Evolutionary conservation across 2,329 filamentous ascomycete genomes (phyloP).

Genomic region (Dryadomyces sulphureus): DNA sequence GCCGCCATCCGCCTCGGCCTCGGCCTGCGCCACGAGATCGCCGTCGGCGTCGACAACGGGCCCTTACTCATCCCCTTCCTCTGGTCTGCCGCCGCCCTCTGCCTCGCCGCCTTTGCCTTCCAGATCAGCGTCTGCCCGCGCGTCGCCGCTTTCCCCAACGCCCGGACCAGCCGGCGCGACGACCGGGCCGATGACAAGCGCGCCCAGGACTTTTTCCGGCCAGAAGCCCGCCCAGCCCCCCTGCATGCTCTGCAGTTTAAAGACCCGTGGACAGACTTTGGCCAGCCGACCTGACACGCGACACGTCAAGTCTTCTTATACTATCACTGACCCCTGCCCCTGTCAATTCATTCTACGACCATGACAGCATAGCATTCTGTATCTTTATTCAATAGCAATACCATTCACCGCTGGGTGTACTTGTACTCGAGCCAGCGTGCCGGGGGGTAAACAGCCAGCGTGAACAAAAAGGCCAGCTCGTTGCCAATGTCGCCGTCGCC

Average conservation of each 20-base stretch:
- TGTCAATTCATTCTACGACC: no score
- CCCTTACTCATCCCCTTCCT: conserved; percentile 70
- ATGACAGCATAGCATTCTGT: no score
- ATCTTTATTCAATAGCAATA: no score
- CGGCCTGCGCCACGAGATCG: conserved; percentile 54
- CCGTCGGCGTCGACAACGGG: conserved; percentile 60
- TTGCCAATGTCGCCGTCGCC: conserved; percentile 32
- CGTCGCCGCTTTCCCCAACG: conserved; percentile 38
- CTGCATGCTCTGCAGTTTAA: no score
- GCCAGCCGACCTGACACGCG: no score
- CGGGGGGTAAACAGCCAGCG: conserved; percentile 29
- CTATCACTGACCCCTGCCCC: no score
- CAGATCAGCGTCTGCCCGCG: conserved; percentile 70
- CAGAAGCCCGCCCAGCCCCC: no score
- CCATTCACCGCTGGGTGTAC: conserved; percentile 24
- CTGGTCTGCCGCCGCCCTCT: conserved; percentile 64
- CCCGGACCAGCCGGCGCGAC: conserved; percentile 25
- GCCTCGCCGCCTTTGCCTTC: conserved; percentile 54
- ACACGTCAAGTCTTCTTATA: no score
- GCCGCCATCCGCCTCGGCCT: conserved; percentile 68
- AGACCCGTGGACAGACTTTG: no score
- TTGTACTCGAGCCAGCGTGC: conserved; percentile 32
- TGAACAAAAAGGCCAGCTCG: conserved; percentile 35
- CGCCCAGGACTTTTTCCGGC: no score
- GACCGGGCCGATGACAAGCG: no score